Conservation (phyloP, 1,139 yeast genomes). For the Protomyces inundatus region DNA sequence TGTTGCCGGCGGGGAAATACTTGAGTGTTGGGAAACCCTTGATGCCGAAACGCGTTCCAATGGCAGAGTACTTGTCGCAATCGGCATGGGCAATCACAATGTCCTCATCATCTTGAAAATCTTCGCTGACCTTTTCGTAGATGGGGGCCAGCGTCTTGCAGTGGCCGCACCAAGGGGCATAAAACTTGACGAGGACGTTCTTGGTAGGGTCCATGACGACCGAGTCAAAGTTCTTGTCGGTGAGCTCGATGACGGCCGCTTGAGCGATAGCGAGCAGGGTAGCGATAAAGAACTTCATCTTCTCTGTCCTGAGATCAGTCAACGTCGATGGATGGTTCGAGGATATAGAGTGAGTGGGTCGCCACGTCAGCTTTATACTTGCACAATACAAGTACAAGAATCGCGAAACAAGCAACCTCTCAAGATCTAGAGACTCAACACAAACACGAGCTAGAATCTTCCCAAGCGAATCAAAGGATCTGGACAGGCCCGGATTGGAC, state of each 20-base stretch:
- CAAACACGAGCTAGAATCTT: too few species aligned
- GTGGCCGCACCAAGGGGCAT: conserved; percentile 55
- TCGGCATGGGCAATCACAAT: conserved; percentile 47
- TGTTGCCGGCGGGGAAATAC: conserved; percentile 43
- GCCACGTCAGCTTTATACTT: too few species aligned
- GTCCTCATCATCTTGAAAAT: conserved; percentile 47
- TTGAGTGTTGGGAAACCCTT: conserved; percentile 63
- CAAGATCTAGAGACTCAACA: too few species aligned
- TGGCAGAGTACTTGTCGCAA: conserved; percentile 57
- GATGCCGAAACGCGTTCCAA: conserved; percentile 52
- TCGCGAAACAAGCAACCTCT: too few species aligned
- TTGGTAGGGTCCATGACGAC: conserved; percentile 54
- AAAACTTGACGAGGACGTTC: conserved; percentile 30
- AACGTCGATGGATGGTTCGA: not conserved
- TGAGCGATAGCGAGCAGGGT: conserved; percentile 7
- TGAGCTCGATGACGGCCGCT: conserved; percentile 38
- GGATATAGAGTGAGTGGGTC: too few species aligned
- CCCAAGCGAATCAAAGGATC: too few species aligned
- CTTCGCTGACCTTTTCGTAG: conserved; percentile 54
- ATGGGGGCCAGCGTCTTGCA: conserved; percentile 63
- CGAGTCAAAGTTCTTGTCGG: conserved; percentile 49
- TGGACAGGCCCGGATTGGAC: too few species aligned
- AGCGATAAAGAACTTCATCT: not conserved
- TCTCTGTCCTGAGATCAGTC: not conserved
- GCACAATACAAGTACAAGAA: too few species aligned